Evolutionary conservation across 345 rosid species (phyloP).

Genomic region (Citrus unshiu): DNA sequence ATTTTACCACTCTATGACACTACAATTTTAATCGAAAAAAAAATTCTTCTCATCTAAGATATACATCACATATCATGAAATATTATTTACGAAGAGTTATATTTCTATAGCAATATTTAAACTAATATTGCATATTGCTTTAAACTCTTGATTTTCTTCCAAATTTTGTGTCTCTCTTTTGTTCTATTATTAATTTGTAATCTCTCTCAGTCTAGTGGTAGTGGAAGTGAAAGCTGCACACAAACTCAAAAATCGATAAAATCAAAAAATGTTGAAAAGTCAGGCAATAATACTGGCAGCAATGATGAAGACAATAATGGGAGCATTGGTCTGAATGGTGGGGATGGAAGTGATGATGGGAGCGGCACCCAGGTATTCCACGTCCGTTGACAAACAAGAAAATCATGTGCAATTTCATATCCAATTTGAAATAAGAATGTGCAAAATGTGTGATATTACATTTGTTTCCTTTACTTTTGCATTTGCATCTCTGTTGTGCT

Average conservation of each 20-base stretch:
- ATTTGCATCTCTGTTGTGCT: not conserved
- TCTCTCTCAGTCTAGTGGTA: conserved; percentile 38
- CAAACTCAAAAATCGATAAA: conserved; percentile 39
- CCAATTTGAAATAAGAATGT: not conserved
- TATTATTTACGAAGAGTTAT: not conserved
- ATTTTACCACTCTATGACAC: not conserved
- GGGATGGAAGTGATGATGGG: conserved; percentile 47
- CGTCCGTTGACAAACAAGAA: not conserved
- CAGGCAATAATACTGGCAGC: conserved; percentile 26
- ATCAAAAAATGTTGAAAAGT: conserved; percentile 33
- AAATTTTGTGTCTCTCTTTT: not conserved
- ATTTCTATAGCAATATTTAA: not conserved
- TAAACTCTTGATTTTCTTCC: not conserved
- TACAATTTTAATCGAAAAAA: not conserved
- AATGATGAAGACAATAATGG: conserved; percentile 27
- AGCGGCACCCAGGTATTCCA: conserved; percentile 47
- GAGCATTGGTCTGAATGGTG: conserved; percentile 32
- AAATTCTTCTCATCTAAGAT: not conserved
- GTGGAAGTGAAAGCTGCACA: conserved; percentile 45
- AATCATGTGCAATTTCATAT: not conserved
- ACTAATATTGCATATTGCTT: not conserved
- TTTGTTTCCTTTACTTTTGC: not conserved
- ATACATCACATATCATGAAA: not conserved
- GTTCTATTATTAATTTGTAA: not conserved
- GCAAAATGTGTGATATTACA: not conserved